Conservation (phyloP, 2,329 filamentous ascomycete species). For the Fusarium sp. region DNA sequence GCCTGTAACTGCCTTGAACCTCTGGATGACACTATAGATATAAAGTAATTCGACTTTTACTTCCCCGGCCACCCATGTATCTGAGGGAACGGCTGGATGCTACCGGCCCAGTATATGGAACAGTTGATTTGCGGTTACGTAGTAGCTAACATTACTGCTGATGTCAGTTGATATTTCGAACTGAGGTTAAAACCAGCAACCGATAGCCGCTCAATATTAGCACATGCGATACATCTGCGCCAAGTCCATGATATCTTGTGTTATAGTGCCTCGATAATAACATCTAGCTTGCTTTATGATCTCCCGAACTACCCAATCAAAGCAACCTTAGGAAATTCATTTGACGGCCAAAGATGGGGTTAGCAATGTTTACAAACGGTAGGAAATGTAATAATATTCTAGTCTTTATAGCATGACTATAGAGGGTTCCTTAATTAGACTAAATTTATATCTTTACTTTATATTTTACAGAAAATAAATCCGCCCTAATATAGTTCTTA, state of each 20-base stretch:
- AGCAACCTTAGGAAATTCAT: not conserved
- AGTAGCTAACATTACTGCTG: too few species aligned
- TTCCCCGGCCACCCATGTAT: not conserved
- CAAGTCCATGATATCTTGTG: too few species aligned
- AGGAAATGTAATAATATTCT: too few species aligned
- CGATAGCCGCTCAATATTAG: too few species aligned
- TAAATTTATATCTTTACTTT: too few species aligned
- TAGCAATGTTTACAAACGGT: not conserved
- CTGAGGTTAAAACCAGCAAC: too few species aligned
- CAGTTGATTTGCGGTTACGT: too few species aligned
- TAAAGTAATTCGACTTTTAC: not conserved
- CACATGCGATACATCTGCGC: too few species aligned
- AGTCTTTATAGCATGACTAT: too few species aligned
- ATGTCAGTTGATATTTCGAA: fast-evolving
- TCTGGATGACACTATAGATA: not conserved
- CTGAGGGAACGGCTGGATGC: not conserved
- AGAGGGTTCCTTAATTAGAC: too few species aligned
- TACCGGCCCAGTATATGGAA: too few species aligned
- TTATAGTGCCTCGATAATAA: fast-evolving
- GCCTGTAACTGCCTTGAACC: not conserved
- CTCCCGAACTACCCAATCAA: not conserved
- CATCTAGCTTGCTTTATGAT: not conserved
- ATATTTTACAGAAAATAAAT: too few species aligned
- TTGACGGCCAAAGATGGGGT: not conserved
- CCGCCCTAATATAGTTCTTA: not conserved